phyloP scores from a whole-genome alignment of 1,284 basidiomycete species.

The Leccinum griseonigrum region DNA sequence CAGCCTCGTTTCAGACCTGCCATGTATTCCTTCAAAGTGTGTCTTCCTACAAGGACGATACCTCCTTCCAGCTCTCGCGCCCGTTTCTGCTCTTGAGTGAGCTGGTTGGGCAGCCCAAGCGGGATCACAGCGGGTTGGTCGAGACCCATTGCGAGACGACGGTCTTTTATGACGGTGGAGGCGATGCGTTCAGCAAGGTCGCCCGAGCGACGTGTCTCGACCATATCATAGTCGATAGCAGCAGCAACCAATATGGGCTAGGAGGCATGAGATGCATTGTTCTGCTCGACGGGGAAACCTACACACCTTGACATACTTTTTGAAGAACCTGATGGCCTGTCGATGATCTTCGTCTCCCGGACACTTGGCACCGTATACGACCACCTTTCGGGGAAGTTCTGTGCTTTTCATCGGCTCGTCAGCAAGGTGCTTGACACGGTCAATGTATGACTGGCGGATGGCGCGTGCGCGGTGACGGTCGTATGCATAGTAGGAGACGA shows the following conservation, averaged over 20 bases:
- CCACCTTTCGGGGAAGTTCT: constrained; percentile 78
- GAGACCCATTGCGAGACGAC: constrained; percentile 61
- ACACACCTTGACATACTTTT: constrained; percentile 92
- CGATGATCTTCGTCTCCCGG: constrained; percentile 94
- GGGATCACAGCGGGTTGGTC: constrained; percentile 47
- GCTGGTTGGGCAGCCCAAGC: constrained; percentile 56
- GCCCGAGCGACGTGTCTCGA: constrained; percentile 81
- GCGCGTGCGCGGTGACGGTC: constrained; percentile 78
- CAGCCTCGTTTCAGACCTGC: constrained; percentile 84
- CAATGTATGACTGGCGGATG: constrained; percentile 78
- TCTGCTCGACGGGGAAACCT: constrained; percentile 2
- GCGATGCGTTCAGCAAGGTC: constrained; percentile 77
- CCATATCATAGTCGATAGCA: constrained; percentile 88
- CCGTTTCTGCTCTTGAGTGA: constrained; percentile 54
- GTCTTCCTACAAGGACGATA: constrained; percentile 84
- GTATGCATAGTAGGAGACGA: constrained; percentile 78
- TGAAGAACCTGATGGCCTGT: constrained; percentile 83
- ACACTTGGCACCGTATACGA: constrained; percentile 87
- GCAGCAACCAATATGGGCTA: constrained; percentile 94
- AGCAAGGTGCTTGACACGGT: constrained; percentile 75
- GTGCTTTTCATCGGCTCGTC: constrained; percentile 65
- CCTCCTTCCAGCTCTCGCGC: constrained; percentile 78
- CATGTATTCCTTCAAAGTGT: constrained; percentile 94
- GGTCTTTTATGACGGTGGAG: constrained; percentile 66
- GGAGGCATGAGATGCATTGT: constrained; percentile 5